A percentile compares a stretch with the other conserved stretches of the same genome.
These are phyloP conservation scores for Fraxinus anomala DNA, from an alignment of 257 asterid genomes.

Conservation along the genomic window DNA sequence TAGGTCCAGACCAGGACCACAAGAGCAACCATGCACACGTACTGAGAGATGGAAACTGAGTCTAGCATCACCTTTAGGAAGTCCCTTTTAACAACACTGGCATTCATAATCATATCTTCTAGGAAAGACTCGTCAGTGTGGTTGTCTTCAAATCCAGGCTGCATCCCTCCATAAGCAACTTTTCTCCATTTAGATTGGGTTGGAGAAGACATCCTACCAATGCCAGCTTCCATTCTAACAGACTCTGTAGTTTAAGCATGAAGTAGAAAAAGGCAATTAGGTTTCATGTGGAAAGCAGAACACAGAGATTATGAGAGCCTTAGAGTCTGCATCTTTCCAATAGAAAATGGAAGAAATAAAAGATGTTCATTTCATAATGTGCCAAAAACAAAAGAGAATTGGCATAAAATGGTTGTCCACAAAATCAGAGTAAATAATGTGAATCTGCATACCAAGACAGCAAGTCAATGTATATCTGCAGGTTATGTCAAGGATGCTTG, in stretches of 20 bases:
- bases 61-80: conserved; percentile 81
- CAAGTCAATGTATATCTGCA: not conserved
- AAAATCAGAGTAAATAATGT: not conserved
- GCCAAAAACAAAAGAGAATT: not conserved
- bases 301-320: not conserved
- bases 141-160: conserved; percentile 88
- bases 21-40: conserved; percentile 77
- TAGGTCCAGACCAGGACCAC: conserved; percentile 88
- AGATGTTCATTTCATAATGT: not conserved
- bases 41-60: conserved; percentile 82
- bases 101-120: conserved; percentile 94
- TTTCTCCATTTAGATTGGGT: conserved; percentile 65
- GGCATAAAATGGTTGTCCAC: not conserved
- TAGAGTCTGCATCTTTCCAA: not conserved
- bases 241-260: not conserved
- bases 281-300: not conserved
- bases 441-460: not conserved
- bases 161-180: conserved; percentile 94
- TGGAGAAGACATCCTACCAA: conserved; percentile 42
- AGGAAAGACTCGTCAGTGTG: conserved; percentile 87
- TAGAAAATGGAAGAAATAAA: not conserved
- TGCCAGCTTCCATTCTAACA: conserved; percentile 47
- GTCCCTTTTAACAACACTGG: conserved; percentile 87
- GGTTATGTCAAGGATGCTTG: not conserved
- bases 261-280: not conserved